These are phyloP conservation scores for Penicillium sp. DNA, from an alignment of 2,329 filamentous ascomycete genomes.

Conservation along the genomic window DNA sequence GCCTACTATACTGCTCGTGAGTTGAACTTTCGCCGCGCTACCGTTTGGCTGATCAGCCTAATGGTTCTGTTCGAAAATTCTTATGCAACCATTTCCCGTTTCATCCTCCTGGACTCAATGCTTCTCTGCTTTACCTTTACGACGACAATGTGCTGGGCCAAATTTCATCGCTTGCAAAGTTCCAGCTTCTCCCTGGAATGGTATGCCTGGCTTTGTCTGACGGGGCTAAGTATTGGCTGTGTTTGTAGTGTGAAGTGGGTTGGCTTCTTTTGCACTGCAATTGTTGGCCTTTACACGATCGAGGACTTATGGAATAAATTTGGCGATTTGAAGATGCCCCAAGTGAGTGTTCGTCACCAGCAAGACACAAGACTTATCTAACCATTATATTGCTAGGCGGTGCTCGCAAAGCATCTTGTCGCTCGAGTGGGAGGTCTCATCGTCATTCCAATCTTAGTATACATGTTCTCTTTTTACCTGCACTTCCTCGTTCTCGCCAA, in stretches of 20 bases:
- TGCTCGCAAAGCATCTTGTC: constrained; percentile 75
- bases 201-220: constrained; percentile 93
- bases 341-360: constrained; percentile 55
- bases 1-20: constrained; percentile 95
- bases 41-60: constrained; percentile 92
- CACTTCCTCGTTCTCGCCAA: constrained; percentile 94
- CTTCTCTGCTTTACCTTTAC: constrained; percentile 98
- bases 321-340: constrained; percentile 88
- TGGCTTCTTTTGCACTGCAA: constrained; percentile 89
- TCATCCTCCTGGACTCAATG: constrained; percentile 98
- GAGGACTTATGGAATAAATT: constrained; percentile 99
- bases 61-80: constrained; percentile 99
- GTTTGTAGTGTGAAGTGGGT: constrained; percentile 99
- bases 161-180: constrained; percentile 87
- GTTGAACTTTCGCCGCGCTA: constrained; percentile 80
- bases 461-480: constrained; percentile 92
- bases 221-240: constrained; percentile 92
- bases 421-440: constrained; percentile 87
- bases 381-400: constrained; percentile 51
- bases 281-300: constrained; percentile 92
- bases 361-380: background rate
- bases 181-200: constrained; percentile 88
- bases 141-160: constrained; percentile 95
- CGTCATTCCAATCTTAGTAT: constrained; percentile 83
- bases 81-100: constrained; percentile 97